Base-by-base conservation (phyloP, 2,329 filamentous ascomycete species). In the Colletotrichum orbiculare region DNA sequence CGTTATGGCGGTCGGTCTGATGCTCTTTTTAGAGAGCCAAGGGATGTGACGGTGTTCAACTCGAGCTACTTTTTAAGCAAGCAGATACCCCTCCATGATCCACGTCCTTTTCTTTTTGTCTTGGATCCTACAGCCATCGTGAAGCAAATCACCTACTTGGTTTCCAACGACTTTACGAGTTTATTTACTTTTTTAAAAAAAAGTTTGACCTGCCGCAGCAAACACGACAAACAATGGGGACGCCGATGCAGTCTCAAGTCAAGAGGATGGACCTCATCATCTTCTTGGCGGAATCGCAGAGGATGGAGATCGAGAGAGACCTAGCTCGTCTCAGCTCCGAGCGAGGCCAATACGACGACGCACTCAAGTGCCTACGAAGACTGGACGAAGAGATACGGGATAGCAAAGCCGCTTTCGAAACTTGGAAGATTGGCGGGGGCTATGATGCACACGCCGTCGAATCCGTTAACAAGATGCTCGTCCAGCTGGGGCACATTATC, bases 251-350 rank as follows among this genome's bases (percentile, higher is more conserved):
- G 35, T 35, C 17, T 17, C 17, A 25, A 12, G 35, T 11, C 12
- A 50, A 50, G 12, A 39, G 37, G 12, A 37, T 61, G 25, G 35
- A 38, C 25, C 10, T 55, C n/a, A 11, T 65, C 25, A 17, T 43
- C 11, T 25, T 50, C 33, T 37, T 52, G 13, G 39, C 52, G 3
- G 52, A n/a, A 47, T 62, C 52, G 8, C 35, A 41, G 9, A 13
- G 45, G 39, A 13, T 65, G 41, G 57, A 56, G 35, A 52, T 62
- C 45, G 62, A 61, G 15, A 62, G 62, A 17, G 15, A 33, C 11
- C 42, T 43, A n/a, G 39, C 62, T 10, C 50, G 50, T n/a, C 39
- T 56, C n/a, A 17, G 17, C 6, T 17, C 10, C 6, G 57, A 54
- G 17, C 49, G 39, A 12, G 52, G 62, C 9, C 35, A 46, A 9